Percentiles rank a stretch among this genome's conserved stretches.
phyloP scores from a whole-genome alignment of 768 basidiomycete species.

The Termitomyces bulborhizus region DNA sequence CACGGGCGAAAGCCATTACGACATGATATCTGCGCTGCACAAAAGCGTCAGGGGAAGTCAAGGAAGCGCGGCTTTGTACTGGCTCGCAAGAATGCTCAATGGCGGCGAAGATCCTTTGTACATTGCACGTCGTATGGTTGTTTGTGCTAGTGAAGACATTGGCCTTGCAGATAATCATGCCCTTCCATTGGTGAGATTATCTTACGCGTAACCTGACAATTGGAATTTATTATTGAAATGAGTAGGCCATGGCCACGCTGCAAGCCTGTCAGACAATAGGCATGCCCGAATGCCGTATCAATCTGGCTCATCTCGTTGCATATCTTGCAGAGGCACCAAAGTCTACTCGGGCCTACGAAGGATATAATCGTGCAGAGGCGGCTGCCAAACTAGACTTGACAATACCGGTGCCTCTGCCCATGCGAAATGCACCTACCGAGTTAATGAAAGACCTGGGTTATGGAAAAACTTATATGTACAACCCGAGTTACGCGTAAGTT shows the following conservation, averaged over 20 bases:
- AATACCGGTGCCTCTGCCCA: constrained; percentile 59
- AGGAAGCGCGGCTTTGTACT: constrained; percentile 77
- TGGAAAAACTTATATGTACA: constrained; percentile 56
- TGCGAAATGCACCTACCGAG: constrained; percentile 73
- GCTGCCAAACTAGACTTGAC: constrained; percentile 48
- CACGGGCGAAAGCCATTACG: constrained; percentile 69
- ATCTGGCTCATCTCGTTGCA: constrained; percentile 69
- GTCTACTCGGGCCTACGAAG: constrained; percentile 73
- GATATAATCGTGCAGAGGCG: constrained; percentile 63
- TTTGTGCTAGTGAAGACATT: constrained; percentile 83
- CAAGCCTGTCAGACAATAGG: constrained; percentile 65
- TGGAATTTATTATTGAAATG: background rate
- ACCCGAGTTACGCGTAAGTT: constrained; percentile 50
- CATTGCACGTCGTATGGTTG: constrained; percentile 66
- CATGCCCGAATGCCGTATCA: constrained; percentile 81
- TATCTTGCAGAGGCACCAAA: constrained; percentile 83
- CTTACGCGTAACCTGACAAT: background rate
- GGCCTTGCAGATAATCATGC: constrained; percentile 77
- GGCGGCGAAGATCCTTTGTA: constrained; percentile 80
- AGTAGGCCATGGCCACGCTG: constrained; percentile 55
- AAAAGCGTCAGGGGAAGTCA: constrained; percentile 78
- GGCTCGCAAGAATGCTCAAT: constrained; percentile 79
- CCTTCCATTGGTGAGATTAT: constrained; percentile 55
- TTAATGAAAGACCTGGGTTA: constrained; percentile 69
- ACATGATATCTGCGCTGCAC: constrained; percentile 82